Evolutionary conservation across 169 alveolate genomes (phyloP), one percentile per base, ranked within the genome.

Genomic region (Plasmodium gonderi): DNA sequence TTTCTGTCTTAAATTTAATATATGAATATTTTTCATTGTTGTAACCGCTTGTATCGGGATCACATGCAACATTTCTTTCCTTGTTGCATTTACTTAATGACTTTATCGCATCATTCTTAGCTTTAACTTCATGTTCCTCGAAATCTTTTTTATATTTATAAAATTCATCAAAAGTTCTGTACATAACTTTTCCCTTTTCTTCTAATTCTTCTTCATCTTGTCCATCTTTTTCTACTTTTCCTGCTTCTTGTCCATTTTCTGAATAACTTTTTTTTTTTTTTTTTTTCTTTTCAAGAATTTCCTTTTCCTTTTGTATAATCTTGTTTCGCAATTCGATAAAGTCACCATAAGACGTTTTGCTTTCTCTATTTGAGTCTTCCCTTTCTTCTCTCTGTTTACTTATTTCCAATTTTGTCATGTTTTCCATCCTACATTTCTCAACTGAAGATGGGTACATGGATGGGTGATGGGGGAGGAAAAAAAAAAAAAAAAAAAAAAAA

Each of bases 111-210:
- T 89, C 93, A 64, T 79, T 89, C 45, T 76, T 60, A 45, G 33
- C 60, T 38, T 89, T 38, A 65, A 26, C 69, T 68, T 89, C 90
- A 23, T 89, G 47, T 26, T 89, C 93, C 69, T 89, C 93, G 49
- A 14, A 89, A 26, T 76, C 1, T 44, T 75, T 89, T 89, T 77
- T 89, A 77, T 77, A 89, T 64, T 76, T 77, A 49, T 89, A 89
- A 77, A 89, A 89, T 42, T 89, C 81, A 68, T 89, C 93, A 75
- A 89, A 89, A 14, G 93, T 12, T 79, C 93, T 76, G 44, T 89
- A 89, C 40, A 20, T n/a, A 47, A 76, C 51, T 38, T 89, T 75
- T 20, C 69, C 79, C 14, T 67, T 65, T 23, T 45, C 45, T 36
- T 72, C 49, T n/a, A 7, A 29, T n/a, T 89, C 40, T 45, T 31